These are phyloP conservation scores for Boletus pseudopeckii DNA, from an alignment of 768 basidiomycete species.

Conservation along the genomic window DNA sequence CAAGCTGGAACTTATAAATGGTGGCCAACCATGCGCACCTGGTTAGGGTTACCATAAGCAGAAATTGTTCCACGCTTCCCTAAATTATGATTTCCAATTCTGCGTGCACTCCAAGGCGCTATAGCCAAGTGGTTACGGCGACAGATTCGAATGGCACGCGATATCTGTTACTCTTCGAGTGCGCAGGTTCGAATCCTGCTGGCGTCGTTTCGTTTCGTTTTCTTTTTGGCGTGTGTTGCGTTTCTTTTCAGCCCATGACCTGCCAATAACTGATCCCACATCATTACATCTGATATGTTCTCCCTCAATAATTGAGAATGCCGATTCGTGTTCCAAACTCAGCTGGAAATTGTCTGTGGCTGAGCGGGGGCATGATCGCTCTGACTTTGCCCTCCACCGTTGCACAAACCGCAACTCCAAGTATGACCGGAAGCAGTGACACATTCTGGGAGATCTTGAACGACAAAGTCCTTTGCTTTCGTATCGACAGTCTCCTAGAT, in stretches of 20 bases:
- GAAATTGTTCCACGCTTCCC: neutral
- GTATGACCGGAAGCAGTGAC: constrained; percentile 5
- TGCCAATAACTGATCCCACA: neutral
- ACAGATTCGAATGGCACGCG: constrained; percentile 53
- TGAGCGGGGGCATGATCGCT: too few relatives aligned
- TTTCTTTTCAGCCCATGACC: neutral
- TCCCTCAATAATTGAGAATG: neutral
- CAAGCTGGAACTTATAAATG: neutral
- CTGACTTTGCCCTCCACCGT: too few relatives aligned
- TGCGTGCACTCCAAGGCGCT: constrained; percentile 31
- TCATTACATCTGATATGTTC: too few relatives aligned
- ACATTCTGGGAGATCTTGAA: constrained; percentile 4
- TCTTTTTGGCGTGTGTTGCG: constrained; percentile 6
- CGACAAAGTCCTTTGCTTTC: neutral
- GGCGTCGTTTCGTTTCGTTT: constrained; percentile 28
- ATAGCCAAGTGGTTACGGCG: constrained; percentile 80
- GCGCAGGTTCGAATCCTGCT: constrained; percentile 43
- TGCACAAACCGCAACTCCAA: neutral
- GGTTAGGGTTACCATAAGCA: constrained; percentile 3
- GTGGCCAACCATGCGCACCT: too few relatives aligned
- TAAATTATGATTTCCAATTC: neutral
- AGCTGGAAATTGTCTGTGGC: too few relatives aligned
- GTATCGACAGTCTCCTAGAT: neutral
- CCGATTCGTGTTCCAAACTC: neutral
- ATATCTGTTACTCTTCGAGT: constrained; percentile 39